Evolutionary conservation across 306 rosid species (phyloP).

Genomic region (Pachyrhizus erosus): DNA sequence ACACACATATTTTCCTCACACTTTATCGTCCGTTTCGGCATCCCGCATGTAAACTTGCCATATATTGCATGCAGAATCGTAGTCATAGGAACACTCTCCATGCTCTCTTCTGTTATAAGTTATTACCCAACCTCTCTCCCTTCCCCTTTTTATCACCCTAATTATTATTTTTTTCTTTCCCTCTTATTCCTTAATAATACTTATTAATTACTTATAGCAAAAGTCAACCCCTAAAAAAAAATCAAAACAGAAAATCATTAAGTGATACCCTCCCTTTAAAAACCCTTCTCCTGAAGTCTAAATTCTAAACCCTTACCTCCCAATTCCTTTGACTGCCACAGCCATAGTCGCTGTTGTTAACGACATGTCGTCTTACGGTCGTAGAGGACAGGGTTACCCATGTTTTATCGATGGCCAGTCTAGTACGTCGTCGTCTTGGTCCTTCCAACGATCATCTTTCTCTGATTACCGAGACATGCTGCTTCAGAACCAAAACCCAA

Average conservation of each 20-base stretch:
- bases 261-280: neutral
- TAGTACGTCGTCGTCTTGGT: neutral
- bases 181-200: neutral
- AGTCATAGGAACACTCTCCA: neutral
- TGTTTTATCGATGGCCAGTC: neutral
- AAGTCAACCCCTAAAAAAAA: neutral
- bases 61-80: slow-evolving; percentile 63
- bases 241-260: neutral
- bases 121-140: neutral
- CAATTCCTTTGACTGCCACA: neutral
- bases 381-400: neutral
- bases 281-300: neutral
- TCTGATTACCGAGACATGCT: neutral
- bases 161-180: neutral
- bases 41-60: slow-evolving; percentile 52
- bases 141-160: neutral
- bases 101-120: neutral
- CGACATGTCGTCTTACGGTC: neutral
- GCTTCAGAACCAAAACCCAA: neutral
- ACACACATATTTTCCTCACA: neutral
- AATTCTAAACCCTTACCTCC: neutral
- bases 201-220: neutral
- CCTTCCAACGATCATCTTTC: neutral
- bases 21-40: slow-evolving; percentile 3
- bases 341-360: neutral